A percentile compares a stretch with the other conserved stretches of the same genome.
These are phyloP conservation scores for Pseudocercospora vitis DNA, from an alignment of 2,329 filamentous ascomycete species.

Conservation along the genomic window DNA sequence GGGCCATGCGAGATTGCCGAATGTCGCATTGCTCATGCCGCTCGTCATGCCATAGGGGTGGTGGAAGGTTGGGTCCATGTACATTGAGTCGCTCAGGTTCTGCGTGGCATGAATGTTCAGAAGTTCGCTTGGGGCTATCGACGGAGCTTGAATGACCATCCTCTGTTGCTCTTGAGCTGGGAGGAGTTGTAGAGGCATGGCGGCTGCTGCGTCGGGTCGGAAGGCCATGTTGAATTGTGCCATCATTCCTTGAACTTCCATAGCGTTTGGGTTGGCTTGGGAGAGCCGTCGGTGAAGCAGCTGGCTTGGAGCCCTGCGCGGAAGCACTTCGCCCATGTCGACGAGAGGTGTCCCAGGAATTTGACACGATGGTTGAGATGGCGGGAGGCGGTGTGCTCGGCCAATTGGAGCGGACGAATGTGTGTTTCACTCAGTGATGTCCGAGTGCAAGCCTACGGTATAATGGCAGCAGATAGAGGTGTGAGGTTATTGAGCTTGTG, in stretches of 20 bases:
- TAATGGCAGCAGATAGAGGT: background rate
- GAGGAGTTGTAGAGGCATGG: slow-evolving; percentile 22
- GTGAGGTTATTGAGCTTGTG: background rate
- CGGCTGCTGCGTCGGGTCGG: slow-evolving; percentile 27
- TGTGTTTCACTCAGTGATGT: background rate
- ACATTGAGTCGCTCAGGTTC: slow-evolving; percentile 16
- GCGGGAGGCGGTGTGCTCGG: no score
- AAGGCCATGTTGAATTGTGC: slow-evolving; percentile 35
- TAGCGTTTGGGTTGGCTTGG: slow-evolving; percentile 28
- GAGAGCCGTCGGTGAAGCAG: slow-evolving; percentile 32
- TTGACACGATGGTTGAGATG: no score
- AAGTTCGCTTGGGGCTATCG: slow-evolving; percentile 28
- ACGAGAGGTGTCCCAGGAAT: no score
- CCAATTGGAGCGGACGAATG: no score
- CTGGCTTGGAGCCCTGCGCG: slow-evolving; percentile 23
- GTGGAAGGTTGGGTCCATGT: slow-evolving; percentile 16
- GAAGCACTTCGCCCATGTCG: slow-evolving; percentile 29
- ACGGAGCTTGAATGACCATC: slow-evolving; percentile 20
- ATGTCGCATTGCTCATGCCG: slow-evolving; percentile 24
- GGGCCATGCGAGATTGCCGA: slow-evolving; percentile 28
- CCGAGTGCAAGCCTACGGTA: background rate
- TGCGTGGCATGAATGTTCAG: slow-evolving; percentile 19
- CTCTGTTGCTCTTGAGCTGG: slow-evolving; percentile 24
- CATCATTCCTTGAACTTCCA: slow-evolving; percentile 32
- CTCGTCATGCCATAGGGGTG: slow-evolving; percentile 16